A percentile compares a stretch with the other conserved stretches of the same genome.
Evolutionary conservation across 768 basidiomycete species (phyloP).

Genomic region (Russula vinacea): DNA sequence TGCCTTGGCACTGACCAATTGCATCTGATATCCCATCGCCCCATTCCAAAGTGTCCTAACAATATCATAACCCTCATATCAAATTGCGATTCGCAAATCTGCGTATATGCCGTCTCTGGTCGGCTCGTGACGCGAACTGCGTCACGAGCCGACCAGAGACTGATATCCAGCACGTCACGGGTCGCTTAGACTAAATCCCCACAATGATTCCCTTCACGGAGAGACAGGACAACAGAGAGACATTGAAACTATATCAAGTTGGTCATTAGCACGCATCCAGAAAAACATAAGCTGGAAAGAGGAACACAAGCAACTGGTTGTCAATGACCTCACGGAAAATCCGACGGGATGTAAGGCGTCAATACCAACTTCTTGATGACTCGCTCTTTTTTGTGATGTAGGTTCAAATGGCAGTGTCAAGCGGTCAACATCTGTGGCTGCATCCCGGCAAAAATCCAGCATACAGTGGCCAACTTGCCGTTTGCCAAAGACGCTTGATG

Average conservation of each 20-base stretch:
- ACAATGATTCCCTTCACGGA: background rate
- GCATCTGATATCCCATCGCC: background rate
- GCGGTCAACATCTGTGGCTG: background rate
- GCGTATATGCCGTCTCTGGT: no score
- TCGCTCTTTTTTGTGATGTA: background rate
- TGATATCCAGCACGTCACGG: background rate
- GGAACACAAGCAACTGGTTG: no score
- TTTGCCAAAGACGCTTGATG: background rate
- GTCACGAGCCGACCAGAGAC: background rate
- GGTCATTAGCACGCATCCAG: no score
- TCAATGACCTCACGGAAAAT: background rate
- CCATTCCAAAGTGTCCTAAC: background rate
- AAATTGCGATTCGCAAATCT: background rate
- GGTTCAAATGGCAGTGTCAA: background rate
- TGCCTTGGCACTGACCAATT: background rate
- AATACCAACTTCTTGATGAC: background rate
- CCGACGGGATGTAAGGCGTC: conserved; percentile 8
- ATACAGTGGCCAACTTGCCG: background rate
- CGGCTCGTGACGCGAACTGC: no score
- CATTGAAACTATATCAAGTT: no score
- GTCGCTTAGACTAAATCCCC: background rate
- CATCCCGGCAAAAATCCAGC: no score
- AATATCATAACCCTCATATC: background rate
- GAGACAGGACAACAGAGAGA: background rate
- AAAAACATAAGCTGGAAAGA: no score